phyloP scores from a whole-genome alignment of 2,329 filamentous ascomycete genomes.

The Ceratocystiopsis brevicomis region DNA sequence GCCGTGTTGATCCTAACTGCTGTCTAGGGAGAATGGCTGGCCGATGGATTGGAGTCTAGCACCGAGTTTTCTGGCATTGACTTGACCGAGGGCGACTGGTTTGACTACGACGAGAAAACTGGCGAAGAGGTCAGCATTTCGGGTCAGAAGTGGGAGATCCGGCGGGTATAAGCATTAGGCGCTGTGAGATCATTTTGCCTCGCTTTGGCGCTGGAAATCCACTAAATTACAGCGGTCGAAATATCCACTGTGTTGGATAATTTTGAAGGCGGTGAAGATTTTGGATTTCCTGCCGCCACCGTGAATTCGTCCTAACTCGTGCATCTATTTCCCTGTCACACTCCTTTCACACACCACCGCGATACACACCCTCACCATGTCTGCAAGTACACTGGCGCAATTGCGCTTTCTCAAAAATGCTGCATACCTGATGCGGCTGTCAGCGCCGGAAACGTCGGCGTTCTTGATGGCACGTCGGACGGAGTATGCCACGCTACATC shows the following conservation, averaged over 20 bases:
- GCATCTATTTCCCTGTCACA: too few species aligned
- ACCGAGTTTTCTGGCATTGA: conserved; percentile 74
- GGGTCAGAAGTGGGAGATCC: conserved; percentile 72
- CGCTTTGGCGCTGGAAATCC: too few species aligned
- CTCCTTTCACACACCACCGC: too few species aligned
- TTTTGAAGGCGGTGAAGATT: too few species aligned
- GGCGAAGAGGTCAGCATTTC: conserved; percentile 84
- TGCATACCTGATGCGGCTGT: conserved; percentile 33
- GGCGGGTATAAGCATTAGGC: conserved; percentile 32
- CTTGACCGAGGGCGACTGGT: conserved; percentile 84
- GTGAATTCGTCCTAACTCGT: too few species aligned
- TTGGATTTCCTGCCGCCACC: too few species aligned
- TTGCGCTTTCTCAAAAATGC: conserved; percentile 36
- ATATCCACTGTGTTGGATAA: too few species aligned
- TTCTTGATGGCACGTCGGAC: conserved; percentile 37
- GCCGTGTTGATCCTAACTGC: too few species aligned
- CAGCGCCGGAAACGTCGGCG: conserved; percentile 37
- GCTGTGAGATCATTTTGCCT: too few species aligned
- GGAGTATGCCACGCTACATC: conserved; percentile 7
- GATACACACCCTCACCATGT: neutral
- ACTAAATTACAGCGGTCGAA: too few species aligned
- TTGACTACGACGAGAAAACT: conserved; percentile 90
- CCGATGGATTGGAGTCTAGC: conserved; percentile 58
- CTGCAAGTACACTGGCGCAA: conserved; percentile 8
- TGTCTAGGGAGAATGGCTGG: conserved; percentile 68